Percentiles rank a stretch among this genome's conserved stretches.
Conservation (phyloP, 257 asterid species). For the Scutellaria baicalensis region DNA sequence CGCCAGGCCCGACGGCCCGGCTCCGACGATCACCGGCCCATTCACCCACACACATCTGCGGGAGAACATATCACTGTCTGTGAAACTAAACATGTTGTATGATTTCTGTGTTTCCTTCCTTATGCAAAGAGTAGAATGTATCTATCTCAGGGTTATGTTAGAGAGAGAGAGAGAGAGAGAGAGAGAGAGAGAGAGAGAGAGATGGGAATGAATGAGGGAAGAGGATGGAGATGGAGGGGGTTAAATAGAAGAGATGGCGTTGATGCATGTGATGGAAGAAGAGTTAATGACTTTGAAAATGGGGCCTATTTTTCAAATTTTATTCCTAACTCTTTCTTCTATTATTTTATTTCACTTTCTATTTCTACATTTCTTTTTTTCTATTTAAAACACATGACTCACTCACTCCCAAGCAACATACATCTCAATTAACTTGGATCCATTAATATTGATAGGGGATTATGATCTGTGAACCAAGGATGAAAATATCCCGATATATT, state of each 20-base stretch:
- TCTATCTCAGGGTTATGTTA: too few species aligned
- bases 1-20: slow-evolving; percentile 82
- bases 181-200: neutral
- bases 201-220: slow-evolving; percentile 20
- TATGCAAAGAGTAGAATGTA: too few species aligned
- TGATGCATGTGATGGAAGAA: slow-evolving; percentile 42
- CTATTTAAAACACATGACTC: too few species aligned
- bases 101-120: too few species aligned
- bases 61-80: slow-evolving; percentile 1
- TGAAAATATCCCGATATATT: too few species aligned
- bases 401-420: too few species aligned
- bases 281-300: slow-evolving; percentile 23
- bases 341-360: too few species aligned
- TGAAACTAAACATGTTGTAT: slow-evolving; percentile 27
- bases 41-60: slow-evolving; percentile 54
- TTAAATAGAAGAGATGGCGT: slow-evolving; percentile 44
- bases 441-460: too few species aligned
- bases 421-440: too few species aligned
- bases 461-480: too few species aligned
- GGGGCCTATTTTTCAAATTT: slow-evolving; percentile 38
- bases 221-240: slow-evolving; percentile 13
- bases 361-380: too few species aligned
- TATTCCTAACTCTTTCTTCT: slow-evolving; percentile 28
- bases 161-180: neutral
- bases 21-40: slow-evolving; percentile 66